phyloP scores from a whole-genome alignment of 2,329 filamentous ascomycete species.

The Chaetomiaceae sp. region DNA sequence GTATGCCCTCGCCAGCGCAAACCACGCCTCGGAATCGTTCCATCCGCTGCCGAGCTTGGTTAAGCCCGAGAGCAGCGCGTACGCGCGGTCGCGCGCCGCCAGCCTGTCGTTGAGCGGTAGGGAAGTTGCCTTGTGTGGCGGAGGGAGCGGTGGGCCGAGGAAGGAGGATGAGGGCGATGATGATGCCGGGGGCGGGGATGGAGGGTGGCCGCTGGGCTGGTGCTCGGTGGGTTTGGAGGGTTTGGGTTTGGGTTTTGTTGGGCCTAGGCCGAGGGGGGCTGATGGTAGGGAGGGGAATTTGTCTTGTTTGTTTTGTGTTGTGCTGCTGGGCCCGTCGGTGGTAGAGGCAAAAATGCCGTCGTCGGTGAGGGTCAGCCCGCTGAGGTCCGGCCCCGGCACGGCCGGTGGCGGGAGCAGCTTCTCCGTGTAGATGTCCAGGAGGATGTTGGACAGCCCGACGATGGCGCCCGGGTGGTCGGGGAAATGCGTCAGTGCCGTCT shows the following conservation, averaged over 20 bases:
- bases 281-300: slow-evolving; percentile 35
- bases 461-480: slow-evolving; percentile 77
- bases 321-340: slow-evolving; percentile 11
- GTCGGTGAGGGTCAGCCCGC: slow-evolving; percentile 29
- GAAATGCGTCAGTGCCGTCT: slow-evolving; percentile 73
- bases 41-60: slow-evolving; percentile 84
- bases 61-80: slow-evolving; percentile 72
- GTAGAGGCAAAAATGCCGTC: slow-evolving; percentile 17
- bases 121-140: slow-evolving; percentile 53
- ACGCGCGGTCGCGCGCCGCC: slow-evolving; percentile 85
- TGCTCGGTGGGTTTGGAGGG: slow-evolving; percentile 1
- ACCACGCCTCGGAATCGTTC: slow-evolving; percentile 94
- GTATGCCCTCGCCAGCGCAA: slow-evolving; percentile 77
- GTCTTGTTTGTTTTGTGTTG: slow-evolving; percentile 8
- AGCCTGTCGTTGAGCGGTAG: slow-evolving; percentile 74
- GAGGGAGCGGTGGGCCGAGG: slow-evolving; percentile 42
- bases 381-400: slow-evolving; percentile 41
- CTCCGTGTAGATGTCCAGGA: slow-evolving; percentile 79
- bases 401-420: slow-evolving; percentile 57
- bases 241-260: slow-evolving; percentile 12
- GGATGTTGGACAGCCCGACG: slow-evolving; percentile 75
- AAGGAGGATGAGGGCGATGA: neutral
- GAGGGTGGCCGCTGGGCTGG: neutral
- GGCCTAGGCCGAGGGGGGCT: slow-evolving; percentile 45
- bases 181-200: neutral